Percentiles rank a stretch among this genome's conserved stretches.
These are phyloP conservation scores for Ottelia alismoides DNA, from an alignment of 106 monocot genomes.

Conservation along the genomic window DNA sequence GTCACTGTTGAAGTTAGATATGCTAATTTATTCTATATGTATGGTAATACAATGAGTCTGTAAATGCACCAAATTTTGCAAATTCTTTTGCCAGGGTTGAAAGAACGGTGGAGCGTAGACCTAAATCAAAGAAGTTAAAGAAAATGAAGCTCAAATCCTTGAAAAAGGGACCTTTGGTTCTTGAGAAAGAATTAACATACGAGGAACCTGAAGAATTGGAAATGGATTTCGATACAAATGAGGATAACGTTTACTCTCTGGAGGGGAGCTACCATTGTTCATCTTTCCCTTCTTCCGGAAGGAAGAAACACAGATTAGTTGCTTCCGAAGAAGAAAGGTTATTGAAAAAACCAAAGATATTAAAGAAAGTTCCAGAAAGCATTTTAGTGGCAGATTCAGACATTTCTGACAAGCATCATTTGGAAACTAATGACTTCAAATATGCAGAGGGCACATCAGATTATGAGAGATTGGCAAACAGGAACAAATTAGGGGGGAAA, in stretches of 20 bases:
- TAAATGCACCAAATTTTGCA: not conserved
- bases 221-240: conserved; percentile 17
- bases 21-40: too few species aligned
- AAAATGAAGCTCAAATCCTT: conserved; percentile 83
- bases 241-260: conserved; percentile 26
- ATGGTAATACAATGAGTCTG: too few species aligned
- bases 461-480: conserved; percentile 28
- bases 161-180: conserved; percentile 60
- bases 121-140: conserved; percentile 66
- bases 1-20: too few species aligned
- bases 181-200: conserved; percentile 51
- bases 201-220: conserved; percentile 25
- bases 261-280: conserved; percentile 23
- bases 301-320: conserved; percentile 48
- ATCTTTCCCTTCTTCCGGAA: conserved; percentile 17
- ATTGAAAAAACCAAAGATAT: conserved; percentile 42
- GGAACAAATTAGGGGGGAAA: conserved; percentile 41
- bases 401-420: conserved; percentile 24
- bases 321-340: conserved; percentile 35
- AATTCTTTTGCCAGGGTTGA: conserved; percentile 15
- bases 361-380: conserved; percentile 29
- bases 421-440: conserved; percentile 26
- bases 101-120: conserved; percentile 22
- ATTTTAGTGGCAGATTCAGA: conserved; percentile 19
- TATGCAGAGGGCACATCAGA: conserved; percentile 24